Conservation (phyloP, 1,284 basidiomycete genomes). For the Hymenochaete sp. region DNA sequence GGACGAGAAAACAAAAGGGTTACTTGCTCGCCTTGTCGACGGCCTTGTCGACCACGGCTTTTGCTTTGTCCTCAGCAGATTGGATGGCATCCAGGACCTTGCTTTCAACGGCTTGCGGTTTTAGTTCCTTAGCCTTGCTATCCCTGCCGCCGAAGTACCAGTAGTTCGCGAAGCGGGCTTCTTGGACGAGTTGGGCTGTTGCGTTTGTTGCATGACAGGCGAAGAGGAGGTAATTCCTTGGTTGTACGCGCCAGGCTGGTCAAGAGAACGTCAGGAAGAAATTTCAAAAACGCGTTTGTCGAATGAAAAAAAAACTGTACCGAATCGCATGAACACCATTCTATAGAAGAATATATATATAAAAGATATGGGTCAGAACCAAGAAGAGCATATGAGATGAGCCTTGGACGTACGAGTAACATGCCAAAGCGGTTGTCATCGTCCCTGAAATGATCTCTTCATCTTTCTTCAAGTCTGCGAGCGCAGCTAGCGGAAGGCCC, state of each 20-base stretch:
- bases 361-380: constrained; percentile 4
- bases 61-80: constrained; percentile 21
- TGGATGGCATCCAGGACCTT: constrained; percentile 45
- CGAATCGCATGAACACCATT: constrained; percentile 92
- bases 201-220: constrained; percentile 89
- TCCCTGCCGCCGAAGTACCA: constrained; percentile 79
- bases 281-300: neutral
- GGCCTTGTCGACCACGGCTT: constrained; percentile 12
- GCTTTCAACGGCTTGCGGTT: constrained; percentile 27
- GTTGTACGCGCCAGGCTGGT: constrained; percentile 87
- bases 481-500: constrained; percentile 88
- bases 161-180: constrained; percentile 80
- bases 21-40: constrained; percentile 12
- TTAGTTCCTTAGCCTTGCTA: constrained; percentile 35
- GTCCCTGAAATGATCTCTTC: constrained; percentile 92
- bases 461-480: constrained; percentile 85
- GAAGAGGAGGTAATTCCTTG: constrained; percentile 90
- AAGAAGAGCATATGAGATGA: constrained; percentile 1
- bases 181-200: constrained; percentile 78
- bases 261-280: constrained; percentile 9
- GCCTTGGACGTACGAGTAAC: constrained; percentile 73
- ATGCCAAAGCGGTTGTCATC: constrained; percentile 85
- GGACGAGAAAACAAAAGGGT: no score
- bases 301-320: constrained; percentile 36
- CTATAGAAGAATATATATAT: constrained; percentile 39